Evolutionary conservation across 164 flowering plant genomes (phyloP).

Genomic region (Taxillus chinensis): DNA sequence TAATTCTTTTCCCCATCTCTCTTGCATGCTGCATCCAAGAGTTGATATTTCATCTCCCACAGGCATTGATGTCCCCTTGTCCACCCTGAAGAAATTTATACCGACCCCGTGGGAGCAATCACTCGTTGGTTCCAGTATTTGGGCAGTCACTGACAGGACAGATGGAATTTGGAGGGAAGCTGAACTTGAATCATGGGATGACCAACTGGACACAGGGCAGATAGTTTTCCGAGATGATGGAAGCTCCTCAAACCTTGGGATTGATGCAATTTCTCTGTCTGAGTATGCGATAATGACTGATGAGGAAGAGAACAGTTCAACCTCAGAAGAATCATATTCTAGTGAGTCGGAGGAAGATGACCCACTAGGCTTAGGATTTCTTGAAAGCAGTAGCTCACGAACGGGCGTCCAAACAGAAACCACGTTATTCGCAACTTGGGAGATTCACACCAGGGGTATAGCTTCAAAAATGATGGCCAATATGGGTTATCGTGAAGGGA

Average conservation of each 20-base stretch:
- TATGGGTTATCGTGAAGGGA: conserved; percentile 96
- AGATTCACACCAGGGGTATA: conserved; percentile 91
- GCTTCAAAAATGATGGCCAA: conserved; percentile 99
- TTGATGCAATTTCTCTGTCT: conserved; percentile 53
- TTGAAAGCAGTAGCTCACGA: conserved; percentile 38
- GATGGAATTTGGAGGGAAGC: conserved; percentile 78
- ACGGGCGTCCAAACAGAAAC: conserved; percentile 85
- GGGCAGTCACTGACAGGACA: conserved; percentile 52
- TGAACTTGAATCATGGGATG: conserved; percentile 89
- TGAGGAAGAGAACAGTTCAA: conserved; percentile 41
- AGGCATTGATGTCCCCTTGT: conserved; percentile 68
- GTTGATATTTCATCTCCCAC: conserved; percentile 5
- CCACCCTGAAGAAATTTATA: conserved; percentile 52
- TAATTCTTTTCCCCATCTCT: background rate
- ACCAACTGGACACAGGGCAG: conserved; percentile 28
- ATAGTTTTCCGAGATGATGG: conserved; percentile 79
- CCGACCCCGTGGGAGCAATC: conserved; percentile 66
- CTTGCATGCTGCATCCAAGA: too few species aligned
- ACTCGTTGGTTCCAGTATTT: conserved; percentile 63
- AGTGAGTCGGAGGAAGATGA: conserved; percentile 53
- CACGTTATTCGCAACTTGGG: conserved; percentile 84
- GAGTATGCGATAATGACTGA: conserved; percentile 52
- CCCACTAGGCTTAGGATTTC: conserved; percentile 65
- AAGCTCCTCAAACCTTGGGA: conserved; percentile 49
- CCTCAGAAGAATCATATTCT: conserved; percentile 41